Conservation (phyloP, 306 rosid species). For the Luffa aegyptiaca region DNA sequence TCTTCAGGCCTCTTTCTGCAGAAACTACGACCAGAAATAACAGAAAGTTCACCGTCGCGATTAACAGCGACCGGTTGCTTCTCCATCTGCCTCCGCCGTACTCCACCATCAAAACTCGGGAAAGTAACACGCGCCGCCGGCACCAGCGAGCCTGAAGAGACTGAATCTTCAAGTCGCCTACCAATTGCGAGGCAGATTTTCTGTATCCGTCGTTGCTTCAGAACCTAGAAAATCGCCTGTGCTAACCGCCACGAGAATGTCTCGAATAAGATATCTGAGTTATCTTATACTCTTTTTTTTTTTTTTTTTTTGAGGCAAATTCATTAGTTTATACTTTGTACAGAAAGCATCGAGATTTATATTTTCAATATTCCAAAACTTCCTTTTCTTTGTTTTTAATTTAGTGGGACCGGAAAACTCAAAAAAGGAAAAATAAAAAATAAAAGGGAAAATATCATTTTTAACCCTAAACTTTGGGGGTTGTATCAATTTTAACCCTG, state of each 20-base stretch:
- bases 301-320: no score
- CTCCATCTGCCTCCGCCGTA: not conserved
- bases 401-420: no score
- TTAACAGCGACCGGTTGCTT: not conserved
- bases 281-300: no score
- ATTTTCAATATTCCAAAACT: not conserved
- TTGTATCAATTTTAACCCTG: no score
- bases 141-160: not conserved
- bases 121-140: not conserved
- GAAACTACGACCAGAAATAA: not conserved
- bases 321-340: no score
- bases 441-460: no score
- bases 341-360: no score
- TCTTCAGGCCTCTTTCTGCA: not conserved
- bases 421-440: no score
- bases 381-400: not conserved
- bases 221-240: not conserved
- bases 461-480: no score
- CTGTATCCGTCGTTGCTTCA: not conserved
- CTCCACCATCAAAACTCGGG: not conserved
- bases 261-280: not conserved
- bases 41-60: not conserved
- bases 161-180: not conserved
- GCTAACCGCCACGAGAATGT: not conserved
- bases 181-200: not conserved